Evolutionary conservation across 1,284 basidiomycete species (phyloP), one percentile per base, ranked within the genome.

Genomic region (Anthracocystis setariae): DNA sequence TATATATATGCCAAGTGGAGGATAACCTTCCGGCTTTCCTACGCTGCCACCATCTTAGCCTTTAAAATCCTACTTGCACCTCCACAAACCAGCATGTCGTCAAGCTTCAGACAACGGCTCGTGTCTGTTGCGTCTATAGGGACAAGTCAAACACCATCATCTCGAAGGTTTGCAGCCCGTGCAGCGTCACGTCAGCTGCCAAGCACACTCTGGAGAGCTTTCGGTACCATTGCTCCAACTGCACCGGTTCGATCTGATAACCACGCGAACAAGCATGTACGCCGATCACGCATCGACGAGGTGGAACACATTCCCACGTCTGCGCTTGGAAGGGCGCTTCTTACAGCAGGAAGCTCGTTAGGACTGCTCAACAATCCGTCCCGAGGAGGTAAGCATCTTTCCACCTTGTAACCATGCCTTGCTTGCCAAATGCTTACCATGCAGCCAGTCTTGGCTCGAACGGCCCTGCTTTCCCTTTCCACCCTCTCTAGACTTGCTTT

Each of bases 331-430:
- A 46, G 62, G 27, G 51, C 89, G 8, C 88, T 98, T 64, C 87
- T 98, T 51, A 90, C 93, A 5, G 87, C 89, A 12, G 95, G 95
- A 5, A 91, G 92, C 21, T 93, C 92, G 0, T 82, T 94, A 43
- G 89, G 92, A 85, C 89, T 93, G 8, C 86, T 98, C 15, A 85
- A 88, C 44, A 89, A 96, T 82, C 93, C 94, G 18, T 86, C 89
- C 42, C 87, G 95, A 78, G 93, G 90, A 76, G 94, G 93, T 92
- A 77, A 83, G 90, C 23, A 23, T 0, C 15, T 18, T 17, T 20
- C 4, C 29, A 29, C 29, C 5, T 12, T 29, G 5, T 12, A 29
- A 29, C 29, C 29, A 7, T 29, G 12, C 29, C 29, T 29, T 29
- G 29, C 29, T 29, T 29, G 12, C 29, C 12, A 29, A 7, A 29